Percentiles rank a stretch among this genome's conserved stretches.
Conservation (phyloP, 2,329 filamentous ascomycete species). For the Aspergillus fischeri region DNA sequence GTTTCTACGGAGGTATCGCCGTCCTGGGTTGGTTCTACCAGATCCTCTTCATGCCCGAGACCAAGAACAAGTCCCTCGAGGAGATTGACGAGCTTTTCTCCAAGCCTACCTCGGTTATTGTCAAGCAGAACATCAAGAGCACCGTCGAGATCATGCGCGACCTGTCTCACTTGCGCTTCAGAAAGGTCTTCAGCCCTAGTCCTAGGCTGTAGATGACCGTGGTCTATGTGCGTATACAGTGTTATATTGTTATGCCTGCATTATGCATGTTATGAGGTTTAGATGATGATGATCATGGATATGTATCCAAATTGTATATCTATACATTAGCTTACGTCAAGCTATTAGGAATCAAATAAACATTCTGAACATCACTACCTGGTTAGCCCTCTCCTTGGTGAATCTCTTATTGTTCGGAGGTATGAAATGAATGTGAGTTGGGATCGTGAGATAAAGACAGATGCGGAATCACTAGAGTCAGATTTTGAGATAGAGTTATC, state of each 20-base stretch:
- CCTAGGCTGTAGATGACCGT: conserved; percentile 4
- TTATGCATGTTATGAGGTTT: neutral
- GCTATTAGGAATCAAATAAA: no score
- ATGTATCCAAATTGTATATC: neutral
- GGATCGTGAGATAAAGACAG: no score
- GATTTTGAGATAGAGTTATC: no score
- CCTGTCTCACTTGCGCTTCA: conserved; percentile 40
- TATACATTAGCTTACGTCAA: neutral
- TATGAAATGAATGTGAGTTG: no score
- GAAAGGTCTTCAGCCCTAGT: conserved; percentile 44
- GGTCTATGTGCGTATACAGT: neutral
- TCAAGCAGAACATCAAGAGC: conserved; percentile 53
- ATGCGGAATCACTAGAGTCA: no score
- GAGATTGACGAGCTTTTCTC: conserved; percentile 67
- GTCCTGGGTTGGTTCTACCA: conserved; percentile 68
- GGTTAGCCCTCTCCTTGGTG: no score
- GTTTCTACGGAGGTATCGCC: conserved; percentile 72
- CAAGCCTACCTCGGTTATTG: conserved; percentile 59
- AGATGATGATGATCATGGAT: neutral
- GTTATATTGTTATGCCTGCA: neutral
- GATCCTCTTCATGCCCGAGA: conserved; percentile 71
- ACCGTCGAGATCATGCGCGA: conserved; percentile 44
- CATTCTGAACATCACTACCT: no score
- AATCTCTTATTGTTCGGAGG: no score
- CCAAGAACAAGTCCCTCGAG: conserved; percentile 65